Evolutionary conservation across 2,329 filamentous ascomycete species (phyloP), one percentile per base, ranked within the genome.

Genomic region (Rhexocercosporidium sp.): DNA sequence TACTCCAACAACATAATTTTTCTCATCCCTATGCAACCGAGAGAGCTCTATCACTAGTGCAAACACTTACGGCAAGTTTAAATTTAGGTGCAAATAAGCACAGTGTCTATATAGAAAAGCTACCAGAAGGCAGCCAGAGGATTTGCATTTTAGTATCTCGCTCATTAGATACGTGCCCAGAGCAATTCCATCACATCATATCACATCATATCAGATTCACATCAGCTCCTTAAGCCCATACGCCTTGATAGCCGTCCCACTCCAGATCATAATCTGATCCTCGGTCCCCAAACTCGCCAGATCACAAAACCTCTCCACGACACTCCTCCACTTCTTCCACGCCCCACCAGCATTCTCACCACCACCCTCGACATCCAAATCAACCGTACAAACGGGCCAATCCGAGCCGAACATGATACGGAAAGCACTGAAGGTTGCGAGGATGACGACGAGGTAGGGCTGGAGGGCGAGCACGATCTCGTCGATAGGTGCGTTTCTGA

Each of bases 341-440:
- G 92, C 89, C 29, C n/a, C n/a, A n/a, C n/a, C n/a, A n/a, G 29
- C 29, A 31, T 31, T 31, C 2, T 11, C 34, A 37, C 34, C 34
- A 37, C 12, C 34, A 37, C 12, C 34, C 34, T 37, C 34, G 25
- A 75, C 75, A 31, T 77, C 73, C 51, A 82, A 80, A 0, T 87
- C 86, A 39, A 93, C 81, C 69, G 93, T 94, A 80, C 93, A 97
- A 0, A 97, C 90, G 1, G 95, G 94, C 95, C 95, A 98, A 79
- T 97, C 94, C 71, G 91, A 94, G 27, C 91, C 94, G 79, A 96
- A 97, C 90, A 98, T 94, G 76, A 96, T 85, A 70, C 93, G 85
- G 25, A 82, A 77, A 0, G 91, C 81, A 1, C 91, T 89, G 75
- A 97, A 97, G 1, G 86, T 85, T 31, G 88, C 85, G 62, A 96